A percentile compares a stretch with the other conserved stretches of the same genome.
Evolutionary conservation across 768 basidiomycete genomes (phyloP).

Genomic region (Lentinula raphanica): DNA sequence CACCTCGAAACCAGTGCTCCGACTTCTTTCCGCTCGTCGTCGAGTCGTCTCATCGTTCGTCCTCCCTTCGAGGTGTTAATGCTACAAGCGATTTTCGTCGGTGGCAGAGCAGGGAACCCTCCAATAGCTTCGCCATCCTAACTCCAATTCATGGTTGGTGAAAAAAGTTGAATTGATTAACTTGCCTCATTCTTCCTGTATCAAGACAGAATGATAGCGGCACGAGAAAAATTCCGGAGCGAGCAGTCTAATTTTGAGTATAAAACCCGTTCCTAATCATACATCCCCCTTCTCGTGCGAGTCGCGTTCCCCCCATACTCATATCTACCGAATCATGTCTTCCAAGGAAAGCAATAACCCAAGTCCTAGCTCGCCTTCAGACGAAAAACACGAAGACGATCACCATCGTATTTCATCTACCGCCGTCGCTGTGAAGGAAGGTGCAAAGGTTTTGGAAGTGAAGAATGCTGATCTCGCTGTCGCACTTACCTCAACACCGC

Average conservation of each 20-base stretch:
- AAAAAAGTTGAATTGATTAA: too few relatives aligned
- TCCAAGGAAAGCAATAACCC: neutral
- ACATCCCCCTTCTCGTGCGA: neutral
- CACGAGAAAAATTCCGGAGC: neutral
- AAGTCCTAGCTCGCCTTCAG: neutral
- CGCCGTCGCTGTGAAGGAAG: constrained; percentile 9
- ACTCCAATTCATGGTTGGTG: too few relatives aligned
- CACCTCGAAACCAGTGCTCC: neutral
- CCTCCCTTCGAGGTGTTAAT: neutral
- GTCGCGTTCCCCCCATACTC: neutral
- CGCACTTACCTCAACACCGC: constrained; percentile 38
- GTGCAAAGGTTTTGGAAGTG: constrained; percentile 23
- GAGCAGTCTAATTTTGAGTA: neutral
- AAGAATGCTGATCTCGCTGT: constrained; percentile 39
- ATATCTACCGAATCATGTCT: neutral
- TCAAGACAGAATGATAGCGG: neutral
- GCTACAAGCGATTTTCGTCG: neutral
- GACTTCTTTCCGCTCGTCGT: neutral
- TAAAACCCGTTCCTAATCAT: neutral
- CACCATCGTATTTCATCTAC: neutral
- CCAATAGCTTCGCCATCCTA: too few relatives aligned
- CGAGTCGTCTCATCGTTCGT: neutral
- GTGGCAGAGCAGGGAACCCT: too few relatives aligned
- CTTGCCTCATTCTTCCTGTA: too few relatives aligned
- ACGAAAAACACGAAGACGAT: neutral